Base-by-base conservation (phyloP, 805 yeast species). In the Starmerella apicola region DNA sequence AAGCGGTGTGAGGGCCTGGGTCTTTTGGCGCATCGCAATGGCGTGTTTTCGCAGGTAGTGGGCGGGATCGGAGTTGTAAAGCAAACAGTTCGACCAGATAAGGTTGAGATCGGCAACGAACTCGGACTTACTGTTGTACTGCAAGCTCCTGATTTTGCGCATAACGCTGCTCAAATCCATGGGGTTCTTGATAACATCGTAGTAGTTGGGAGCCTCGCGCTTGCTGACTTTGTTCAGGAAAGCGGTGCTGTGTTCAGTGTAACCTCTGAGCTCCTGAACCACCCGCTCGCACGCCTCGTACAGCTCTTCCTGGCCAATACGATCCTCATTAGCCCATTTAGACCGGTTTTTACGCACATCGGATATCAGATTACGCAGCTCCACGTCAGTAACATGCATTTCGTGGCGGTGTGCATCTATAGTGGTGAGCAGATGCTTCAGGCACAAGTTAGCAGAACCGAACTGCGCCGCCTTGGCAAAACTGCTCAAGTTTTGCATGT, bases 281-380 rank as follows among this genome's bases (percentile, higher is more conserved):
- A 91, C 98, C 54, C 85, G 86, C 52, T 91, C 99, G 53, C 96
- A 88, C 0, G 96, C 95, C 51, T 93, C 98, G 55, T 91, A 91
- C 18, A 91, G 68, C 58, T 93, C 99, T 56, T 91, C 99, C 61
- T 91, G 99, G 5, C 99, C 99, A 32, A 91, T 77, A 45, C 81
- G 70, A 42, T 86, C 94, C 55, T 91, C 96, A 42, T 82, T 82
- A 7, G 96, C 93, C 99, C 98, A 91, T 61, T 91, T 91, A 0
- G 97, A 93, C 43, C 97, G 67, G 55, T 86, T 88, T 52, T 86
- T 91, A 36, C 96, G 70, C 8, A 91, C 97, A 55, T 91, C 98
- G 70, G 82, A 72, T 39, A 91, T 78, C 46, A 91, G 65, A 44
- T 80, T 80, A 44, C 88, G 74, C 41, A 91, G 70, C 56, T 91